Base-by-base conservation (phyloP, 177 flowering plant genomes). In the Vitis hybrid region DNA sequence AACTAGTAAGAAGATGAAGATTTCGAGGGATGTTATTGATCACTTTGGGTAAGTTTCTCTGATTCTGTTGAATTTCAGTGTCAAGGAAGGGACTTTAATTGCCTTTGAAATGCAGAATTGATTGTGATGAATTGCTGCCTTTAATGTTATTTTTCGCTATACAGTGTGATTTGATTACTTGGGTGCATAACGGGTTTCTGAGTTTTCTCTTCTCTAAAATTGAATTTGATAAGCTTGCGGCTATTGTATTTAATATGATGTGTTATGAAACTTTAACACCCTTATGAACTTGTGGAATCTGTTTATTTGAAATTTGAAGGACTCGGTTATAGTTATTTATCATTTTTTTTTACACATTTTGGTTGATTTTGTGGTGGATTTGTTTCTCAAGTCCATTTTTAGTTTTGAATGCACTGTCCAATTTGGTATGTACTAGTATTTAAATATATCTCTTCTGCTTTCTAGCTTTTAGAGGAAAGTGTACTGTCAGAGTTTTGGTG, bases 1-100 rank as follows among this genome's bases (percentile, higher is more conserved):
- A 30, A 88, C 94, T 18, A 87, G 91, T 18, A 92, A 91, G 84
- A 92, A 89, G 88, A 91, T 92, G 97, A 92, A 91, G 82, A 89
- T 92, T 69, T 91, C 97, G 0, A 88, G 97, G 82, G 94, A 91
- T 68, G 93, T 84, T 13, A 59, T 69, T 18, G 94, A 89, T 82
- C 18, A 86, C 39, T 82, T 60, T 66, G 94, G 97, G 97, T 91
- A 75, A 81, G 88, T 58, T 70, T 51, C 45, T 62, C 8, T 57
- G 48, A 1, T 17, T 60, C 19, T 60, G 26, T 7, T 26, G 7
- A 6, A n/a, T 17, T 14, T 54, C 13, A 2, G 17, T 54, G 56
- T 12, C 15, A 15, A 14, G 15, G 5, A 54, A 13, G 7, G 15
- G 17, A n/a, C 17, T 54, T 54, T 12, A 54, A 54, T 54, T 54